phyloP scores from a whole-genome alignment of 2,329 filamentous ascomycete species.

The Alternaria brassicicola region DNA sequence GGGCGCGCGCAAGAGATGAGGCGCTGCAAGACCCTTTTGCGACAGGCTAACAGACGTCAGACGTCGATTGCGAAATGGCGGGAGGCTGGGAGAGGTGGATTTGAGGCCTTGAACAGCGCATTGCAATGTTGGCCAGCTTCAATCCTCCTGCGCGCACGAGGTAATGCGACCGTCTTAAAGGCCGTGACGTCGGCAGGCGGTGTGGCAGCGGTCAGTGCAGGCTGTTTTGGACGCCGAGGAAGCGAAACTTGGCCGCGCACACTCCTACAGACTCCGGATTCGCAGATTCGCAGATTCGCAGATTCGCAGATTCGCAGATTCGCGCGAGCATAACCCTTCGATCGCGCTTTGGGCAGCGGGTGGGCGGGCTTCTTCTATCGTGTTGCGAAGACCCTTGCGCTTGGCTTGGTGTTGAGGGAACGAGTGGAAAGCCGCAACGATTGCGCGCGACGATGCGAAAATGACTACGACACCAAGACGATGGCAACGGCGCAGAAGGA shows the following conservation, averaged over 20 bases:
- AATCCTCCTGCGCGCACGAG: constrained; percentile 33
- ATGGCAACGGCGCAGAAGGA: constrained; percentile 20
- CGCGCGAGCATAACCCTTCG: constrained; percentile 24
- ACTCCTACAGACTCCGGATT: constrained; percentile 19
- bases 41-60: constrained; percentile 45
- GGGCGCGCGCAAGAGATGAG: constrained; percentile 36
- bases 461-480: constrained; percentile 5
- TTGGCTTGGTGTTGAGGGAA: constrained; percentile 25
- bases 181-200: constrained; percentile 47
- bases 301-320: constrained; percentile 23
- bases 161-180: constrained; percentile 43
- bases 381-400: constrained; percentile 18
- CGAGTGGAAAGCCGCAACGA: constrained; percentile 28
- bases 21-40: constrained; percentile 39
- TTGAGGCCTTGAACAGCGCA: constrained; percentile 46
- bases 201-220: constrained; percentile 49
- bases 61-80: constrained; percentile 37
- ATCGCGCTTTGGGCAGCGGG: constrained; percentile 12
- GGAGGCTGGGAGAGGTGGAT: constrained; percentile 41
- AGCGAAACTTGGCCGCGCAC: constrained; percentile 33
- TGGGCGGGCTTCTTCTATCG: constrained; percentile 13
- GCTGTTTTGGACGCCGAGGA: constrained; percentile 38
- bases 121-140: constrained; percentile 45
- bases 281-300: constrained; percentile 23
- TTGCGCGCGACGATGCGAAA: constrained; percentile 21